Percentiles rank a stretch among this genome's conserved stretches.
Conservation (phyloP, 73 alveolate genomes). For the Paraurostyla sp. region DNA sequence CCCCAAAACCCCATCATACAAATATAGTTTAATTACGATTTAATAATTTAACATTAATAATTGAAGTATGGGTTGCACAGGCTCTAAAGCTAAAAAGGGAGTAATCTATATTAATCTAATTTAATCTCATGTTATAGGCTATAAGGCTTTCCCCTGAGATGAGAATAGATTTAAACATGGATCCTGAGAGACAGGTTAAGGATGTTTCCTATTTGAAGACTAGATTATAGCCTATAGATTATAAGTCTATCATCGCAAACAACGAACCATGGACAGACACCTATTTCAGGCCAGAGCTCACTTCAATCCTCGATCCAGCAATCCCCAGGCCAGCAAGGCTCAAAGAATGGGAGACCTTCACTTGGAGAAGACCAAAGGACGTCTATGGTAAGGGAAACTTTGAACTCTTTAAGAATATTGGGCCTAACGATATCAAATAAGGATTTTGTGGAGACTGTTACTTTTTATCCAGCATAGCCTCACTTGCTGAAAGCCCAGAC, state of each 20-base stretch:
- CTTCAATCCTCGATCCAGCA: conserved; percentile 50
- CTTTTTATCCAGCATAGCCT: conserved; percentile 83
- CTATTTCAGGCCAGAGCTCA: conserved; percentile 33
- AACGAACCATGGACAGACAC: conserved; percentile 50
- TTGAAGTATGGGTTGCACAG: conserved; percentile 46
- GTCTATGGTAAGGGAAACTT: conserved; percentile 74
- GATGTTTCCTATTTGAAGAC: conserved; percentile 13
- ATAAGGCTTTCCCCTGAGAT: background rate
- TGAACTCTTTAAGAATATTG: conserved; percentile 46
- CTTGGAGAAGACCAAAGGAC: conserved; percentile 86
- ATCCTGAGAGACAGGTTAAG: background rate
- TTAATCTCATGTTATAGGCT: background rate
- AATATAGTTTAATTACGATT: too few species aligned
- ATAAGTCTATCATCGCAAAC: background rate
- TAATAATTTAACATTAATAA: too few species aligned
- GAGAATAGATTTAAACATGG: background rate
- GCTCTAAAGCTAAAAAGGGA: background rate
- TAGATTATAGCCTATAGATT: conserved; percentile 45
- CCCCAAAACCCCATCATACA: too few species aligned
- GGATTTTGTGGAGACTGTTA: conserved; percentile 94
- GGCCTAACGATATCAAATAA: conserved; percentile 87
- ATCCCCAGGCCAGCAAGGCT: conserved; percentile 28
- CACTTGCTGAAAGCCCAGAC: conserved; percentile 88
- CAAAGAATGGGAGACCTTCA: conserved; percentile 60
- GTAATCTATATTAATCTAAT: background rate